These are phyloP conservation scores for Wickerhamomyces alni DNA, from an alignment of 805 yeast species.

Conservation along the genomic window DNA sequence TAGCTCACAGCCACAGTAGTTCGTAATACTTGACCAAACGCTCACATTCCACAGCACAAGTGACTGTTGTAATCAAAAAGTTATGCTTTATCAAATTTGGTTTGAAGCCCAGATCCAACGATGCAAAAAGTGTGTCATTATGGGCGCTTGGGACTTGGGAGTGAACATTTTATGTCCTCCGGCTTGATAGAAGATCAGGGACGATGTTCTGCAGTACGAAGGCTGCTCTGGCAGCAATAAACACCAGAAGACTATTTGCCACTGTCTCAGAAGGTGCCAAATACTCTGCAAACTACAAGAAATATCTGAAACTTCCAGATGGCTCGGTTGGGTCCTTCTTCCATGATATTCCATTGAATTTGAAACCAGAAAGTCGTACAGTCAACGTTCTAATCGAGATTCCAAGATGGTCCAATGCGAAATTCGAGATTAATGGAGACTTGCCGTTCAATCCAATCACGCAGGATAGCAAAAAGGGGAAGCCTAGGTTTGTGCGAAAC, in stretches of 20 bases:
- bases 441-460: slow-evolving; percentile 82
- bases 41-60: too few relatives aligned
- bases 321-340: slow-evolving; percentile 56
- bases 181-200: too few relatives aligned
- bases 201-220: too few relatives aligned
- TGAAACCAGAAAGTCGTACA: slow-evolving; percentile 87
- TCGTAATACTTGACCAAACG: too few relatives aligned
- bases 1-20: too few relatives aligned
- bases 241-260: slow-evolving; percentile 24
- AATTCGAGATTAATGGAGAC: slow-evolving; percentile 90
- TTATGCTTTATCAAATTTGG: too few relatives aligned
- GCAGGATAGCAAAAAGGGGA: slow-evolving; percentile 97
- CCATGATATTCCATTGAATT: slow-evolving; percentile 91
- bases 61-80: too few relatives aligned
- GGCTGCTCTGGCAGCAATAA: too few relatives aligned
- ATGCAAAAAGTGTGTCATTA: too few relatives aligned
- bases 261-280: slow-evolving; percentile 29
- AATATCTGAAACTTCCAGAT: slow-evolving; percentile 35
- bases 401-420: slow-evolving; percentile 98
- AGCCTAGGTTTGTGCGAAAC: slow-evolving; percentile 92
- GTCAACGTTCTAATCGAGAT: slow-evolving; percentile 92
- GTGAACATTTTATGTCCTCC: too few relatives aligned
- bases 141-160: too few relatives aligned
- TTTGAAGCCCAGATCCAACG: too few relatives aligned
- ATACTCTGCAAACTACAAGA: slow-evolving; percentile 33